Percentiles rank a stretch among this genome's conserved stretches.
These are phyloP conservation scores for Phytophthora lateralis DNA, from an alignment of 352 stramenopile species.

Conservation along the genomic window DNA sequence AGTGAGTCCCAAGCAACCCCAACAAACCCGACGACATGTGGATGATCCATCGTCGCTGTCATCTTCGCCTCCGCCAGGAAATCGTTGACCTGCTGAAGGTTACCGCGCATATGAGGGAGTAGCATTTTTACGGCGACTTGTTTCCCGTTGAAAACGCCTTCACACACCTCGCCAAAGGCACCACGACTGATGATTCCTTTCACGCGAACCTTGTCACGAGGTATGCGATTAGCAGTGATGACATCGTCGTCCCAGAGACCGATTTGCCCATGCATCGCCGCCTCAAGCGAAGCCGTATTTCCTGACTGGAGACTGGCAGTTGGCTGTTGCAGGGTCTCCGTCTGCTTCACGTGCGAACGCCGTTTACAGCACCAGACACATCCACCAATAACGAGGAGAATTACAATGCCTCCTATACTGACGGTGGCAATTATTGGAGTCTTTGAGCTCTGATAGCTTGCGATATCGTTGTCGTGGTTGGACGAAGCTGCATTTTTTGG, in stretches of 20 bases:
- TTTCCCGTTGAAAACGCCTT: slow-evolving; percentile 37
- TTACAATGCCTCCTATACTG: slow-evolving; percentile 10
- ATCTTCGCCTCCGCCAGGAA: slow-evolving; percentile 50
- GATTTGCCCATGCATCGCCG: slow-evolving; percentile 14
- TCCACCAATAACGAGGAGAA: slow-evolving; percentile 10
- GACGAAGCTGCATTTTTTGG: background rate
- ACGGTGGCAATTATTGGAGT: slow-evolving; percentile 16
- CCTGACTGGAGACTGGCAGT: slow-evolving; percentile 26
- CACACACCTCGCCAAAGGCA: slow-evolving; percentile 49
- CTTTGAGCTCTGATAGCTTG: slow-evolving; percentile 1
- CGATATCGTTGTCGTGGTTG: background rate
- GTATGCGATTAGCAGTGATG: slow-evolving; percentile 43
- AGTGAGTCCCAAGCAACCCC: slow-evolving; percentile 52
- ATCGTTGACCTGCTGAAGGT: slow-evolving; percentile 37
- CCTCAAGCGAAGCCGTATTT: slow-evolving; percentile 25
- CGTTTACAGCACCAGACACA: slow-evolving; percentile 24
- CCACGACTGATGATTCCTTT: slow-evolving; percentile 41
- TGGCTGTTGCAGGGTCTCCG: slow-evolving; percentile 16
- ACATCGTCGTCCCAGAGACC: slow-evolving; percentile 44
- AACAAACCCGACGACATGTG: slow-evolving; percentile 45
- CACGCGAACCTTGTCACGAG: slow-evolving; percentile 36
- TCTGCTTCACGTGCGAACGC: slow-evolving; percentile 10
- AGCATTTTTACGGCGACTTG: slow-evolving; percentile 52
- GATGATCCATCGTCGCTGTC: slow-evolving; percentile 38
- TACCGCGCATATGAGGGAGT: slow-evolving; percentile 32